phyloP scores from a whole-genome alignment of 495 filamentous ascomycete genomes.

The Neurospora sp. region DNA sequence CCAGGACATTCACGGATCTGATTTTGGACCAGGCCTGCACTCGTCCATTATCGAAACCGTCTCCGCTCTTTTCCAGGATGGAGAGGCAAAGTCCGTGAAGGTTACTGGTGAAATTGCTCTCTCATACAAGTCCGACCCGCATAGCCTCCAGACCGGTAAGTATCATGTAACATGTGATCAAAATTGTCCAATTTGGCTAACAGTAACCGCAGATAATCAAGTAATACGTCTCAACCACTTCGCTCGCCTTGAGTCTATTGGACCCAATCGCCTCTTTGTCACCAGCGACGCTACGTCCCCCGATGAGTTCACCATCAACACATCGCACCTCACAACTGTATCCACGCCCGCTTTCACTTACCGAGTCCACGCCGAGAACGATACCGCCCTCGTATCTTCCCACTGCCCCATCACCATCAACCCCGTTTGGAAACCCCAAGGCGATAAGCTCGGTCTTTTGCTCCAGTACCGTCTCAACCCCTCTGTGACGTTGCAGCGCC shows the following conservation, averaged over 20 bases:
- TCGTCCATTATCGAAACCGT: constrained; percentile 89
- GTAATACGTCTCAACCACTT: constrained; percentile 87
- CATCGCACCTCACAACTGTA: constrained; percentile 59
- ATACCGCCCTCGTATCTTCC: constrained; percentile 43
- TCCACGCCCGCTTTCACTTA: constrained; percentile 82
- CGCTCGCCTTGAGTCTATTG: constrained; percentile 81
- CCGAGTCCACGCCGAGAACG: constrained; percentile 69
- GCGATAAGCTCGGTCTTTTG: constrained; percentile 71
- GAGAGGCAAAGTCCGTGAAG: constrained; percentile 56
- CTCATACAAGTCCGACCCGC: constrained; percentile 58
- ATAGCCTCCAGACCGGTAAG: constrained; percentile 20
- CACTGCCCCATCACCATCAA: constrained; percentile 63
- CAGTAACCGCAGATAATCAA: constrained; percentile 35
- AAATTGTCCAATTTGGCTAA: neutral
- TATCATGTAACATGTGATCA: neutral
- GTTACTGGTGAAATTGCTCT: constrained; percentile 88
- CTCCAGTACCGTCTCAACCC: constrained; percentile 84
- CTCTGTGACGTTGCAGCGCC: constrained; percentile 38
- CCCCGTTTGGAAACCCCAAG: constrained; percentile 74
- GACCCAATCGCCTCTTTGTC: constrained; percentile 86
- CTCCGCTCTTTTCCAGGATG: constrained; percentile 71
- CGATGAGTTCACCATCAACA: constrained; percentile 71
- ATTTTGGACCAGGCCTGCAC: constrained; percentile 66
- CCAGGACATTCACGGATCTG: constrained; percentile 66
- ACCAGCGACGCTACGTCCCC: constrained; percentile 49